These are phyloP conservation scores for Fusarium anguioides DNA, from an alignment of 2,329 filamentous ascomycete species.

Conservation along the genomic window DNA sequence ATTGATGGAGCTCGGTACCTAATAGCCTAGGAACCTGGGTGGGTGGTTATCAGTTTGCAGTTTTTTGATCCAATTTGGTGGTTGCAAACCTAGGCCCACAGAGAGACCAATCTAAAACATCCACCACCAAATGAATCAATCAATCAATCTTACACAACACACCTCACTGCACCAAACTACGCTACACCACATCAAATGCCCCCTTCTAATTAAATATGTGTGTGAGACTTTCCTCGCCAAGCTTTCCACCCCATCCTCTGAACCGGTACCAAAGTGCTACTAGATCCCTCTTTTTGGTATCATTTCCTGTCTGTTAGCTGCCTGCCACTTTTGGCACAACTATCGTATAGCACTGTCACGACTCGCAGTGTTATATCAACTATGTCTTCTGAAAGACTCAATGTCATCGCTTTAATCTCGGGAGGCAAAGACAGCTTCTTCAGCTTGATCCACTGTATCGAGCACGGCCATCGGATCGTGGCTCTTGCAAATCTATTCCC, in stretches of 20 bases:
- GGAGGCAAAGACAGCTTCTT: slow-evolving; percentile 98
- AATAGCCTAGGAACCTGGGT: too few relatives aligned
- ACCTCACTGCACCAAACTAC: slow-evolving; percentile 3
- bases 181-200: slow-evolving; percentile 23
- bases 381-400: slow-evolving; percentile 63
- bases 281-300: slow-evolving; percentile 4
- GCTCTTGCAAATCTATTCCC: slow-evolving; percentile 90
- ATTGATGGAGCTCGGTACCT: background rate
- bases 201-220: slow-evolving; percentile 22
- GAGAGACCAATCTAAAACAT: slow-evolving; percentile 23
- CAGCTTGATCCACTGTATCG: slow-evolving; percentile 88
- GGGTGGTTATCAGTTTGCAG: background rate
- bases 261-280: slow-evolving; percentile 9
- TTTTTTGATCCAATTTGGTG: background rate
- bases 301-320: slow-evolving; percentile 12
- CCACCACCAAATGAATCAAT: slow-evolving; percentile 34
- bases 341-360: background rate
- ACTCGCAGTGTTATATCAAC: slow-evolving; percentile 6
- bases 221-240: slow-evolving; percentile 1
- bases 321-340: slow-evolving; percentile 5
- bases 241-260: slow-evolving; percentile 18
- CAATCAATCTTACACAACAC: slow-evolving; percentile 19
- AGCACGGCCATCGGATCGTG: slow-evolving; percentile 85
- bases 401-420: slow-evolving; percentile 92
- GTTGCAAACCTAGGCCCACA: slow-evolving; percentile 17